Base-by-base conservation (phyloP, 257 asterid genomes). In the Sherardia arvensis region DNA sequence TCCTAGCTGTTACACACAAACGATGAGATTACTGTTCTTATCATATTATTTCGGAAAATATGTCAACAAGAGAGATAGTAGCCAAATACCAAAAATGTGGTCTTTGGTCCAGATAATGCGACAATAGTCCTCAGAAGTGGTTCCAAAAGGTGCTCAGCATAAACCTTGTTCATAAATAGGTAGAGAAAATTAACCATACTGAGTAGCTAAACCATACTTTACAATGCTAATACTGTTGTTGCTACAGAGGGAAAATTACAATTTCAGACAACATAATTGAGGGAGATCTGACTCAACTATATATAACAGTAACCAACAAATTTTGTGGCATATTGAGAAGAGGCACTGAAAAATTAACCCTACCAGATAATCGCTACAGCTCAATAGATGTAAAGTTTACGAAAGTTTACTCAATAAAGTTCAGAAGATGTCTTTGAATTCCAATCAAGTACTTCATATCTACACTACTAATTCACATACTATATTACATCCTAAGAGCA, bases 101-200 rank as follows among this genome's bases (percentile, higher is more conserved):
- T 93, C 79, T 80, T 87, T 8, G 95, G 90, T 73, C 96, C 97
- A 18, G 96, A 81, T 53, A 93, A 76, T 49, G 91, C 72, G 74
- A 85, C 82, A 64, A 93, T 74, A 8, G 99, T 93, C 85, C 79
- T 89, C 81, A 90, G 64, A 69, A 93, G 93, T 69, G 97, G 99
- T 62, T 93, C 91, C 83, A 93, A 72, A 56, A 90, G 97, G 78
- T 93, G 96, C 80, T 93, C 97, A 8, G 96, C 84, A 66, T 93
- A 93, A 61, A 93, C 99, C 99, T 92, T 78, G 74, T 61, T 8
- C 32, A 33, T 43, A 32, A 62, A 65, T 38, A 62, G n/a, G 47
- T 8, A 61, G 3, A 55, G 57, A 54, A 26, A 15, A n/a, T 12
- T 1, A 32, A 18, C 61, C 34, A 21, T 21, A 20, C 22, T 18